These are phyloP conservation scores for Aureobasidium subglaciale DNA, from an alignment of 2,329 filamentous ascomycete species.

Conservation along the genomic window DNA sequence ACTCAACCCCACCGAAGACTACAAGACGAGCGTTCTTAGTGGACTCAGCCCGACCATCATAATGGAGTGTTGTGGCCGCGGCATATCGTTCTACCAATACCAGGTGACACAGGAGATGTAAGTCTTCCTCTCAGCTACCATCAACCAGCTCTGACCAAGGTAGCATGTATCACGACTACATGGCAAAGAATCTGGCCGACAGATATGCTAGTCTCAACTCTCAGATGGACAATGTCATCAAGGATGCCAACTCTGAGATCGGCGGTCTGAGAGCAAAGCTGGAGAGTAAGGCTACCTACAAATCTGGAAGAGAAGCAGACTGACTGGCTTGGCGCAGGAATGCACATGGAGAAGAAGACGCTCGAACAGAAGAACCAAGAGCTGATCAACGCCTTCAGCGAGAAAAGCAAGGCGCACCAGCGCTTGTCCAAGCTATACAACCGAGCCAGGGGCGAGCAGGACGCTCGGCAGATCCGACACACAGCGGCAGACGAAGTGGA, in stretches of 20 bases:
- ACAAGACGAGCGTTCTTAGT: constrained; percentile 79
- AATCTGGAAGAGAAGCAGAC: no score
- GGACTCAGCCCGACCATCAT: constrained; percentile 74
- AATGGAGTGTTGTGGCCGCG: constrained; percentile 78
- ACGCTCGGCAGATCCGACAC: constrained; percentile 37
- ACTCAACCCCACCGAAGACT: constrained; percentile 76
- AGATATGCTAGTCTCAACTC: constrained; percentile 60
- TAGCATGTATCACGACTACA: constrained; percentile 69
- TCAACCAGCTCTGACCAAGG: background rate
- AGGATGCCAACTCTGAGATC: constrained; percentile 69
- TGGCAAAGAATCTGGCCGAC: constrained; percentile 63
- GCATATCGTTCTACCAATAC: constrained; percentile 78
- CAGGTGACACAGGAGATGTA: constrained; percentile 80
- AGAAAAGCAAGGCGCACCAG: constrained; percentile 62
- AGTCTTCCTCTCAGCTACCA: constrained; percentile 20
- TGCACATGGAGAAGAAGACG: constrained; percentile 55
- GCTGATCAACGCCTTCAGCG: constrained; percentile 56
- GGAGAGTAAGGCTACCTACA: constrained; percentile 44
- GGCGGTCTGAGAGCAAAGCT: constrained; percentile 58
- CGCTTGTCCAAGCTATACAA: constrained; percentile 51
- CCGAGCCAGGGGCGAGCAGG: constrained; percentile 22
- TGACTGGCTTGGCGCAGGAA: constrained; percentile 32
- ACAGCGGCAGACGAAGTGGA: constrained; percentile 49
- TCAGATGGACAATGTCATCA: constrained; percentile 65
- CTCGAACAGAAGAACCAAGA: constrained; percentile 67